Conservation (phyloP, 768 basidiomycete species). For the Xanthoconium purpureum region DNA sequence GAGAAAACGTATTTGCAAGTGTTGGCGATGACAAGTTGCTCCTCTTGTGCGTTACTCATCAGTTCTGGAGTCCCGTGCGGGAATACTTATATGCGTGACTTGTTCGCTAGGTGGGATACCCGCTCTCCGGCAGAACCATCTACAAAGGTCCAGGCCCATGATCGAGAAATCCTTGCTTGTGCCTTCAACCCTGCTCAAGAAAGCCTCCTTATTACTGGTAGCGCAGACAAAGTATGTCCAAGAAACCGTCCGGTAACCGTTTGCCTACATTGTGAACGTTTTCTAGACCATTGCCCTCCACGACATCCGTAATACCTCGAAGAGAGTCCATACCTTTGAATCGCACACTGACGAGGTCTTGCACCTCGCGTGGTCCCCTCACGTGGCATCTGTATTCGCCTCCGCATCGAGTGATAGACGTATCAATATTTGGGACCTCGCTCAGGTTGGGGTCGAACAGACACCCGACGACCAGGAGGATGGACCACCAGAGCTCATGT, state of each 20-base stretch:
- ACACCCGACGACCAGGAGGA: constrained; percentile 98
- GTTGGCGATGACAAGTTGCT: constrained; percentile 96
- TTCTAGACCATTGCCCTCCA: constrained; percentile 81
- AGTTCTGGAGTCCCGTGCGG: neutral
- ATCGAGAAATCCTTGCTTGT: constrained; percentile 86
- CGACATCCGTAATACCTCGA: constrained; percentile 73
- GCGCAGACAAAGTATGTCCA: constrained; percentile 78
- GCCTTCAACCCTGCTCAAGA: constrained; percentile 83
- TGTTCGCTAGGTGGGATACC: constrained; percentile 80
- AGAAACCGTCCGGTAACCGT: neutral
- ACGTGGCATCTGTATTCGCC: constrained; percentile 87
- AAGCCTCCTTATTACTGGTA: constrained; percentile 83
- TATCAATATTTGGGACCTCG: constrained; percentile 93
- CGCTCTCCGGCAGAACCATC: constrained; percentile 67
- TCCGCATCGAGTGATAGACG: constrained; percentile 92
- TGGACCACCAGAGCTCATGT: constrained; percentile 93
- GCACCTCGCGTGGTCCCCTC: constrained; percentile 93
- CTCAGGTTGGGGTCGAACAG: constrained; percentile 90
- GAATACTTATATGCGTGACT: constrained; percentile 2
- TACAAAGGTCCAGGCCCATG: constrained; percentile 78
- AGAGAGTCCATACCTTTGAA: constrained; percentile 86
- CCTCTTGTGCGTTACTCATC: constrained; percentile 65
- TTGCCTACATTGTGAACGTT: neutral
- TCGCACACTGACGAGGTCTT: constrained; percentile 94
- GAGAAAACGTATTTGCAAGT: constrained; percentile 86